Conservation (phyloP, 176 grass and related monocot genomes). For the Eremochloa ophiuroides region DNA sequence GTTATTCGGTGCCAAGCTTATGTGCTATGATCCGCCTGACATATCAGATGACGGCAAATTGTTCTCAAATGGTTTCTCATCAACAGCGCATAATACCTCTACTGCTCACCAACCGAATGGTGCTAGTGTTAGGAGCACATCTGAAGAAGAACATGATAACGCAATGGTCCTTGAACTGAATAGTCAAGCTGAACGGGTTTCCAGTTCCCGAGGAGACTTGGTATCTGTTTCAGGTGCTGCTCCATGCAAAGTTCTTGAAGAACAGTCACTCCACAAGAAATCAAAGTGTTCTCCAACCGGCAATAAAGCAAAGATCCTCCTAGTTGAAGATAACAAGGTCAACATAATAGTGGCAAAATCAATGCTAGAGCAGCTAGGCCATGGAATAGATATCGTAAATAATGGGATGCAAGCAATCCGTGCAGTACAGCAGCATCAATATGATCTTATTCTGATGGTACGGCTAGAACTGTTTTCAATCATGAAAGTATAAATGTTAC, state of each 20-base stretch:
- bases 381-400: conserved; percentile 74
- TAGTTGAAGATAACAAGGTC: conserved; percentile 91
- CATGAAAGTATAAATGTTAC: not conserved
- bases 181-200: conserved; percentile 43
- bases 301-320: conserved; percentile 58
- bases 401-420: conserved; percentile 78
- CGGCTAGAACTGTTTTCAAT: conserved; percentile 14
- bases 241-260: conserved; percentile 23
- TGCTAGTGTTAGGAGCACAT: conserved; percentile 27
- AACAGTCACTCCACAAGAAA: conserved; percentile 38
- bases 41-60: conserved; percentile 32
- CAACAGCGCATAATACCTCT: conserved; percentile 26
- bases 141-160: conserved; percentile 29
- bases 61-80: conserved; percentile 30
- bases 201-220: conserved; percentile 34
- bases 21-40: conserved; percentile 23
- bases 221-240: conserved; percentile 35
- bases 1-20: conserved; percentile 34
- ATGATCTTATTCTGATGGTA: conserved; percentile 96
- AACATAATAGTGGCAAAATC: conserved; percentile 92
- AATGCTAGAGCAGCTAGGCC: conserved; percentile 79
- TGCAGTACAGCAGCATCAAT: conserved; percentile 60
- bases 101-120: conserved; percentile 17
- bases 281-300: conserved; percentile 37
- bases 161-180: conserved; percentile 31